These are phyloP conservation scores for Symbiodinium pilosum DNA, from an alignment of 73 alveolate species.

Conservation along the genomic window DNA sequence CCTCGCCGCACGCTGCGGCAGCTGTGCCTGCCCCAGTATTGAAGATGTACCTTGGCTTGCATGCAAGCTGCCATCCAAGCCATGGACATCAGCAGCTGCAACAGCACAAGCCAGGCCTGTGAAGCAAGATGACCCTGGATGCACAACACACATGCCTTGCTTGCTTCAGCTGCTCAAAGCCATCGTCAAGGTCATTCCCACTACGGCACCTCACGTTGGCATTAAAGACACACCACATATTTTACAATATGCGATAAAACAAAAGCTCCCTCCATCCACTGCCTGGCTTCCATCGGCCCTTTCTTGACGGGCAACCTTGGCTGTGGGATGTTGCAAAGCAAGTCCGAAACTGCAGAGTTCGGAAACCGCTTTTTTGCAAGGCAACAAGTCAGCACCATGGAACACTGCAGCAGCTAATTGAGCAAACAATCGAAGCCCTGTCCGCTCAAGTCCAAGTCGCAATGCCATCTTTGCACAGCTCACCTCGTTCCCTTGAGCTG, in stretches of 20 bases:
- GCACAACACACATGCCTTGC: no score
- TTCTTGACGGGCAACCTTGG: constrained; percentile 9
- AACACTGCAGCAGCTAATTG: no score
- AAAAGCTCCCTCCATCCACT: no score
- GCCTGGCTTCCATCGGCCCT: constrained; percentile 13
- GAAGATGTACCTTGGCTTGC: constrained; percentile 15
- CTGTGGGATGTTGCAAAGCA: no score
- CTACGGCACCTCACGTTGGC: background rate
- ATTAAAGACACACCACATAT: background rate
- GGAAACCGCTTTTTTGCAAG: background rate
- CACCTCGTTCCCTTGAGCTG: background rate
- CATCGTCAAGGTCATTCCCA: background rate
- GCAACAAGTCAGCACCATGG: no score
- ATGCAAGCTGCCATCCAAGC: no score
- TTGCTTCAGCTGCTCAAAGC: background rate
- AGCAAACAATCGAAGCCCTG: no score
- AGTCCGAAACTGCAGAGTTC: background rate
- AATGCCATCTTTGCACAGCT: constrained; percentile 8
- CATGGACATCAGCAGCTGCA: no score
- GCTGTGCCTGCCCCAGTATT: background rate
- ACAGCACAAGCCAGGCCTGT: no score
- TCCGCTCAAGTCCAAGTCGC: background rate
- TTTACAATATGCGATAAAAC: no score
- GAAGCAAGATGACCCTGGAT: no score
- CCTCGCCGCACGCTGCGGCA: constrained; percentile 13